Conservation (phyloP, 2,329 filamentous ascomycete species). For the Pseudopyrenochaeta lycopersici region DNA sequence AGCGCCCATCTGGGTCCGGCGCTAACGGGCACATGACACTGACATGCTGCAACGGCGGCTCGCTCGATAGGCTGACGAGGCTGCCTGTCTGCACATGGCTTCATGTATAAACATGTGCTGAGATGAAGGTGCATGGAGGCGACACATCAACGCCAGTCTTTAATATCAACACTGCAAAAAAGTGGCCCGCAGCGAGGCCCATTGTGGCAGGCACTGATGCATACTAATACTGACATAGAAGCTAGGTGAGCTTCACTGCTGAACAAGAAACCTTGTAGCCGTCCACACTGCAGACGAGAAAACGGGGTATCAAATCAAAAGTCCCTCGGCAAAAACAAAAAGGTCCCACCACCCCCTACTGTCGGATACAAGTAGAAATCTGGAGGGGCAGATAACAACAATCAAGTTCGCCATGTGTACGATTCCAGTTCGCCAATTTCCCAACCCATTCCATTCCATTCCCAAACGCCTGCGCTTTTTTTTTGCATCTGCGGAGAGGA, state of each 20-base stretch:
- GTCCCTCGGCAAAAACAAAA: constrained; percentile 20
- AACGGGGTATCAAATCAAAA: constrained; percentile 44
- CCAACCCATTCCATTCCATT: constrained; percentile 20
- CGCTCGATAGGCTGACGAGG: neutral
- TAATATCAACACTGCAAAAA: too few species aligned
- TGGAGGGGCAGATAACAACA: constrained; percentile 5
- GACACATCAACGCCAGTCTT: constrained; percentile 1
- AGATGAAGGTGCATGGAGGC: neutral
- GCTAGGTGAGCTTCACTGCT: constrained; percentile 1
- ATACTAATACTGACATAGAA: constrained; percentile 21
- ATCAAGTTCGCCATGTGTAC: constrained; percentile 4
- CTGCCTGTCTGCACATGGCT: neutral
- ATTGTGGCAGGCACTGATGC: neutral
- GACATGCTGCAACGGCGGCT: constrained; percentile 1
- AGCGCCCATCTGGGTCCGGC: neutral
- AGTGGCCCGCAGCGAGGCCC: neutral
- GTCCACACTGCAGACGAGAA: neutral
- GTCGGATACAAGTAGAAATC: constrained; percentile 4
- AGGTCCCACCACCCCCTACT: neutral
- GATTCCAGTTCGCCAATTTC: constrained; percentile 3
- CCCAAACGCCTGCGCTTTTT: constrained; percentile 23
- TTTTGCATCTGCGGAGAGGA: constrained; percentile 11
- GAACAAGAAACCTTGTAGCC: constrained; percentile 7
- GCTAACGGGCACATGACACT: constrained; percentile 10
- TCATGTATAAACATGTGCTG: constrained; percentile 4